Evolutionary conservation across 805 yeast genomes (phyloP).

Genomic region (Saccharomycopsis sp.): DNA sequence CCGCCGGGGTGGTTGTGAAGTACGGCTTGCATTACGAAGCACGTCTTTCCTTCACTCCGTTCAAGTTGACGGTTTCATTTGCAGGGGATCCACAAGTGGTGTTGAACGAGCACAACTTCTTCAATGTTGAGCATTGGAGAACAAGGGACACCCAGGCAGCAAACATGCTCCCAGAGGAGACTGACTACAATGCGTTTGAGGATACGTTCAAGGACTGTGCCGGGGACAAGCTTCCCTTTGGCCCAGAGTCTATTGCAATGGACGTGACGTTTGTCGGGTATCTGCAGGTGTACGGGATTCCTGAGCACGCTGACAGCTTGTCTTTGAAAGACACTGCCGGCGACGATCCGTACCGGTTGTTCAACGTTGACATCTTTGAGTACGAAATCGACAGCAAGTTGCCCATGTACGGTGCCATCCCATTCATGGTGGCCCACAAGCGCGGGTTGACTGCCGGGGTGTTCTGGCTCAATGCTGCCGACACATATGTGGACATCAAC

Average conservation of each 20-base stretch:
- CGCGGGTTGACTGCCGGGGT: conserved; percentile 56
- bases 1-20: conserved; percentile 21
- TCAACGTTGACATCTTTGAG: conserved; percentile 91
- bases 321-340: conserved; percentile 58
- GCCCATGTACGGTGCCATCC: conserved; percentile 95
- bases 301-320: conserved; percentile 87
- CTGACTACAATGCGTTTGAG: conserved; percentile 53
- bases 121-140: conserved; percentile 82
- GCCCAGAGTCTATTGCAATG: conserved; percentile 83
- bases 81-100: conserved; percentile 40
- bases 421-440: conserved; percentile 68
- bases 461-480: conserved; percentile 91
- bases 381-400: conserved; percentile 72
- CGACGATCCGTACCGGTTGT: conserved; percentile 74
- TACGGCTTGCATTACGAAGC: conserved; percentile 39
- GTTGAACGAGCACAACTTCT: conserved; percentile 58
- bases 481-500: conserved; percentile 74
- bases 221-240: conserved; percentile 59
- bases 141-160: conserved; percentile 32
- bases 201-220: conserved; percentile 65
- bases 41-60: conserved; percentile 36
- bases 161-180: conserved; percentile 49
- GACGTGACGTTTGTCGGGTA: conserved; percentile 62
- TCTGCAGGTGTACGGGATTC: conserved; percentile 78
- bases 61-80: conserved; percentile 41